phyloP scores from a whole-genome alignment of 495 filamentous ascomycete species.

The Acidiella bohemica region DNA sequence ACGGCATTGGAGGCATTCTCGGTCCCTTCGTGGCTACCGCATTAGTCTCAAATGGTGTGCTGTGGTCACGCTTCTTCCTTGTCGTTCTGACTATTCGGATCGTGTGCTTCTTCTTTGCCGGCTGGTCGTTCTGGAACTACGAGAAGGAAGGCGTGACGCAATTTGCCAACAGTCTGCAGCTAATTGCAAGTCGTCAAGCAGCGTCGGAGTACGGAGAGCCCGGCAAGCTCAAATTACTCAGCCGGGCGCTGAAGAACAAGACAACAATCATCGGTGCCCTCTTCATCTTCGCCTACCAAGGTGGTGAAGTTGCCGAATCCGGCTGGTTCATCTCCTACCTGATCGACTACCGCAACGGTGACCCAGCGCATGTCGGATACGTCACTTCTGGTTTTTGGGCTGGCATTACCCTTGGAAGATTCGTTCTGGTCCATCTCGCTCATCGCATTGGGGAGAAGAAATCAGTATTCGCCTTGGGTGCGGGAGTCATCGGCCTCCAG shows the following conservation, averaged over 20 bases:
- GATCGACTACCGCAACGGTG: slow-evolving; percentile 52
- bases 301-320: slow-evolving; percentile 62
- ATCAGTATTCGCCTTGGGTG: slow-evolving; percentile 47
- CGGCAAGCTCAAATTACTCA: slow-evolving; percentile 27
- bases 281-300: slow-evolving; percentile 74
- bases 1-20: slow-evolving; percentile 56
- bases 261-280: slow-evolving; percentile 55
- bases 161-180: slow-evolving; percentile 30
- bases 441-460: slow-evolving; percentile 52
- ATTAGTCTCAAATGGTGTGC: slow-evolving; percentile 37
- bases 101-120: slow-evolving; percentile 36
- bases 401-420: slow-evolving; percentile 54
- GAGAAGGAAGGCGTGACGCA: slow-evolving; percentile 34
- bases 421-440: slow-evolving; percentile 50
- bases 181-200: slow-evolving; percentile 23
- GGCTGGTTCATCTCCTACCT: slow-evolving; percentile 73
- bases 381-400: slow-evolving; percentile 77
- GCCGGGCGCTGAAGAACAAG: slow-evolving; percentile 39
- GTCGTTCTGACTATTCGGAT: slow-evolving; percentile 38
- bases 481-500: slow-evolving; percentile 50
- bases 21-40: slow-evolving; percentile 59
- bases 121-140: slow-evolving; percentile 48
- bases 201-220: slow-evolving; percentile 12
- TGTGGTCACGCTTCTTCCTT: slow-evolving; percentile 51
- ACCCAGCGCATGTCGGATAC: slow-evolving; percentile 57